Evolutionary conservation across 1,139 yeast species (phyloP), one percentile per base, ranked within the genome.

Genomic region (Hansenula sp.): DNA sequence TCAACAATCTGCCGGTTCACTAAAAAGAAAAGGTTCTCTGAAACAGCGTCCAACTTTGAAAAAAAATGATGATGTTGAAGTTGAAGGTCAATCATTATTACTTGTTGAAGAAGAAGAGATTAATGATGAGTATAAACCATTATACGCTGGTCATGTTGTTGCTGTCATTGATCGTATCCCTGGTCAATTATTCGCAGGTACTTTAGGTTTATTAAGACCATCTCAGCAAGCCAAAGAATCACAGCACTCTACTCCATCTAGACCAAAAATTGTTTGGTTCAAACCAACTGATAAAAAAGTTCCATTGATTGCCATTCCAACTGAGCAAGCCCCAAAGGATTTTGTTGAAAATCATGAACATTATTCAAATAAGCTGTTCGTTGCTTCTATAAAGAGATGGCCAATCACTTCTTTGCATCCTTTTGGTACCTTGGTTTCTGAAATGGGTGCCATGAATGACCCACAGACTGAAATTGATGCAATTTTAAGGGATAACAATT

Each of bases 361-460:
- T 43, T 93, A 93, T 57, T 75, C 88, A 0, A 81, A 88, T 61
- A 87, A 84, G 57, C 70, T 90, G 43, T 93, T 93, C 61, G 94
- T 93, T 50, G 98, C 98, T 0, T 86, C 96, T 4, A 93, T 93
- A 58, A 93, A 93, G 64, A 84, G 99, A 66, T 93, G 99, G 99
- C 99, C 99, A 62, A 93, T 93, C 66, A 93, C 99, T 17, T 91
- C 98, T 0, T 76, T 93, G 63, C 99, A 93, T 70, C 99, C 99
- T 4, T 93, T 93, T 60, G 99, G 99, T 57, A 91, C 96, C 28
- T 72, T 93, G 50, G 85, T 91, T 30, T 88, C 91, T 44, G 89
- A 86, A 57, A 72, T 93, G 52, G 99, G 99, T 29, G 76, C 79
- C 40, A 81, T 87, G 57, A 89, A 84, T 53, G 93, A 85, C 52